Evolutionary conservation across 768 basidiomycete genomes (phyloP).

Genomic region (Lyophyllum semitale): DNA sequence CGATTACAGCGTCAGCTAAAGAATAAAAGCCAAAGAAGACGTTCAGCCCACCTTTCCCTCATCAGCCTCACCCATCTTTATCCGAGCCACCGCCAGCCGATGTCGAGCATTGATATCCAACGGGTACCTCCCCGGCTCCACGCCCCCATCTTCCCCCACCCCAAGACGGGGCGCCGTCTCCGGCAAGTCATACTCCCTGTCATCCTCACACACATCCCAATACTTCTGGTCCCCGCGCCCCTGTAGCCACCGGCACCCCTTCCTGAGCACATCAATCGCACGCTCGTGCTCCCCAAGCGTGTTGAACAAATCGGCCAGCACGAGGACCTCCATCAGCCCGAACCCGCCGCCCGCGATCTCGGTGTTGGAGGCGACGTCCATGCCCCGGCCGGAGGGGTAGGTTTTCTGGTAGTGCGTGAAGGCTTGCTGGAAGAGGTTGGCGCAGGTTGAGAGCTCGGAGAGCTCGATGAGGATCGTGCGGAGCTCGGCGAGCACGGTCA

Average conservation of each 20-base stretch:
- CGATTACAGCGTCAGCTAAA: background rate
- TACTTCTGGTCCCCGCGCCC: slow-evolving; percentile 69
- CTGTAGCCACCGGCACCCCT: slow-evolving; percentile 90
- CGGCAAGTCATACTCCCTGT: slow-evolving; percentile 80
- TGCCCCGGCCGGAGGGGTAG: slow-evolving; percentile 44
- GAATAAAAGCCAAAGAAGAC: background rate
- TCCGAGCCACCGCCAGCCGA: slow-evolving; percentile 78
- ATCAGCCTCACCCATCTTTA: slow-evolving; percentile 75
- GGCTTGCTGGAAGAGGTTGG: slow-evolving; percentile 69
- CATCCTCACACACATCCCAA: slow-evolving; percentile 85
- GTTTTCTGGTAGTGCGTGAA: slow-evolving; percentile 64
- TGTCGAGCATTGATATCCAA: slow-evolving; percentile 82
- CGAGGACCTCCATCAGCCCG: slow-evolving; percentile 69
- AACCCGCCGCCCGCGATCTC: slow-evolving; percentile 53
- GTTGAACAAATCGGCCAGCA: slow-evolving; percentile 84
- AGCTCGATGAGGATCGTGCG: slow-evolving; percentile 77
- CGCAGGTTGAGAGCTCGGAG: slow-evolving; percentile 64
- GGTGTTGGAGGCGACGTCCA: slow-evolving; percentile 26
- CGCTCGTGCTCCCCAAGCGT: slow-evolving; percentile 65
- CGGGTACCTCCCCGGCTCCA: slow-evolving; percentile 58
- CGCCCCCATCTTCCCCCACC: slow-evolving; percentile 41
- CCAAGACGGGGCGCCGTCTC: slow-evolving; percentile 27
- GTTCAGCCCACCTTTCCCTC: slow-evolving; percentile 74
- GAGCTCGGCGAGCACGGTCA: slow-evolving; percentile 77
- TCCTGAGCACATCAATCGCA: slow-evolving; percentile 68